Evolutionary conservation across 2,329 filamentous ascomycete genomes (phyloP).

Genomic region (Fusarium illudens): DNA sequence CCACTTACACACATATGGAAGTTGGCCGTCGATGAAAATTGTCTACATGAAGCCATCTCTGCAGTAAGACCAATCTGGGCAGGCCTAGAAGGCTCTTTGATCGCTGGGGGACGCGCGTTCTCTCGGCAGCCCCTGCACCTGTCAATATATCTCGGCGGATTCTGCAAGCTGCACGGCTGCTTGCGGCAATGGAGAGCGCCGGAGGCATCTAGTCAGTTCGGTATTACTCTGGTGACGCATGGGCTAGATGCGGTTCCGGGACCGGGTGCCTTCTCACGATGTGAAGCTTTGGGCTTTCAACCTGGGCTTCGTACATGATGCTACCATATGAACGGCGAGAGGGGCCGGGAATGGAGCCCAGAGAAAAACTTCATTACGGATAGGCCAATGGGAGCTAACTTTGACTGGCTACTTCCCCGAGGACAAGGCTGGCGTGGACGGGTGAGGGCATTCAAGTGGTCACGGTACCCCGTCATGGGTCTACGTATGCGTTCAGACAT

Average conservation of each 20-base stretch:
- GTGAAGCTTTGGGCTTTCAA: neutral
- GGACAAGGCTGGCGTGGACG: neutral
- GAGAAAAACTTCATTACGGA: neutral
- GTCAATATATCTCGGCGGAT: slow-evolving; percentile 19
- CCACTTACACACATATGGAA: slow-evolving; percentile 7
- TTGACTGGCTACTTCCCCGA: neutral
- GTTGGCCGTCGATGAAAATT: neutral
- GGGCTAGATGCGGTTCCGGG: neutral
- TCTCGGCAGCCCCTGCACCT: slow-evolving; percentile 16
- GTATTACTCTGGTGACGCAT: neutral
- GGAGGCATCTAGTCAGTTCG: neutral
- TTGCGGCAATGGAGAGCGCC: neutral
- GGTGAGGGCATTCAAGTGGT: slow-evolving; percentile 3
- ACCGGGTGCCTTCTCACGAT: neutral
- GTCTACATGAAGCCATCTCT: slow-evolving; percentile 13
- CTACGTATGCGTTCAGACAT: slow-evolving; percentile 20
- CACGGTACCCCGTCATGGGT: slow-evolving; percentile 13
- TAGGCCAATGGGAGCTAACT: neutral
- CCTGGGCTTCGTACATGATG: neutral
- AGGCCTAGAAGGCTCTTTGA: slow-evolving; percentile 1
- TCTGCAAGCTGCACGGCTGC: slow-evolving; percentile 9
- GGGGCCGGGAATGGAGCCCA: neutral
- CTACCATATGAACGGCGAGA: neutral
- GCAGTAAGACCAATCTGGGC: slow-evolving; percentile 1
- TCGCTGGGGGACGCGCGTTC: slow-evolving; percentile 36